These are phyloP conservation scores for Candida ponderosae DNA, from an alignment of 805 yeast genomes.

Conservation along the genomic window DNA sequence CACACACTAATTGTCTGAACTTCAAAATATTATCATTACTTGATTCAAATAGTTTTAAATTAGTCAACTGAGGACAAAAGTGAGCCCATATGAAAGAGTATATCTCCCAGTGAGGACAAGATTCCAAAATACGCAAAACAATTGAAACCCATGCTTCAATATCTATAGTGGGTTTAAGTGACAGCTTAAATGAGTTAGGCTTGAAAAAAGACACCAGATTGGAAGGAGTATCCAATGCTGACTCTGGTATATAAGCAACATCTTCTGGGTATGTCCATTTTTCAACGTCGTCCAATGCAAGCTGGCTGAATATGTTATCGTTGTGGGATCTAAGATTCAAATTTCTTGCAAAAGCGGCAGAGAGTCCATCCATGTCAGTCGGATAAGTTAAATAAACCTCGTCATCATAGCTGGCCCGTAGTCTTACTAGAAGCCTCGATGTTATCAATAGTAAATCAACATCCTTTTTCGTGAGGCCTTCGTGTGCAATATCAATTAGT, in stretches of 20 bases:
- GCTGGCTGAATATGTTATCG: conserved; percentile 8
- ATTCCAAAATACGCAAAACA: conserved; percentile 40
- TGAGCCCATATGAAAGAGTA: conserved; percentile 62
- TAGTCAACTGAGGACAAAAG: conserved; percentile 63
- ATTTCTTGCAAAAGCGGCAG: conserved; percentile 51
- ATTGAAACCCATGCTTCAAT: conserved; percentile 44
- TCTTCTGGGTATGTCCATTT: conserved; percentile 60
- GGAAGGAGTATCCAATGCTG: conserved; percentile 33
- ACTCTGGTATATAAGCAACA: conserved; percentile 38
- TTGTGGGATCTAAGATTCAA: conserved; percentile 18
- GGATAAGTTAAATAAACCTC: conserved; percentile 44
- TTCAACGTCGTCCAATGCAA: conserved; percentile 17
- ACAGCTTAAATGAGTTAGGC: conserved; percentile 14
- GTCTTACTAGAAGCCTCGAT: conserved; percentile 44
- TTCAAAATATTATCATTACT: conserved; percentile 31
- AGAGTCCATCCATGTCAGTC: conserved; percentile 56
- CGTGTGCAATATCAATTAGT: conserved; percentile 24
- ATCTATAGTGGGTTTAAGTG: conserved; percentile 24
- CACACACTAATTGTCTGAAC: conserved; percentile 43
- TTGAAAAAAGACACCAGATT: conserved; percentile 12
- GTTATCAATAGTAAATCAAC: conserved; percentile 35
- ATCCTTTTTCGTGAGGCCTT: conserved; percentile 27
- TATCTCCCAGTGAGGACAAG: conserved; percentile 60
- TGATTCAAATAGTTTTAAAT: conserved; percentile 41
- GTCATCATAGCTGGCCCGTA: conserved; percentile 40